Conservation (phyloP, 2,329 filamentous ascomycete genomes). For the Leptodontidium sp. region DNA sequence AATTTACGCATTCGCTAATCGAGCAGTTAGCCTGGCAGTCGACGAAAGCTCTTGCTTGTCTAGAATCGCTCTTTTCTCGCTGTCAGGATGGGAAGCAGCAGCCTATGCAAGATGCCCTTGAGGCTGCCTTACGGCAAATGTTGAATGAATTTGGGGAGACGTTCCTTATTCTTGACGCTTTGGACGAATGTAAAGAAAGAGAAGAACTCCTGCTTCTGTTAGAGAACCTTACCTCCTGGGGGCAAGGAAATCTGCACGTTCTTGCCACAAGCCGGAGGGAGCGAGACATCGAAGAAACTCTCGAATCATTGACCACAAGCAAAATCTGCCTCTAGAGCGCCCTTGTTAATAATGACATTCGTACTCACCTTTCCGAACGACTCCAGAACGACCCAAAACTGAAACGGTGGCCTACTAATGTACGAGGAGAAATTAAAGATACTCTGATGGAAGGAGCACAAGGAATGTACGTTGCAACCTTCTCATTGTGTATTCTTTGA, state of each 20-base stretch:
- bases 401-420: conserved; percentile 36
- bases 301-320: no score
- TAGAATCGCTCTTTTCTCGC: conserved; percentile 14
- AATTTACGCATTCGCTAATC: no score
- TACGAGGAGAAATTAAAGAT: conserved; percentile 39
- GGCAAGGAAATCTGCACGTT: no score
- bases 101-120: conserved; percentile 7
- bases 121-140: conserved; percentile 15
- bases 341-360: no score
- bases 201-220: conserved; percentile 1
- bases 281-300: no score
- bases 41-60: conserved; percentile 3
- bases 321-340: no score
- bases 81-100: conserved; percentile 3
- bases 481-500: conserved; percentile 10
- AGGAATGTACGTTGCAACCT: conserved; percentile 44
- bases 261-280: no score
- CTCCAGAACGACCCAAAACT: no score
- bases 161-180: no score
- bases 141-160: conserved; percentile 14
- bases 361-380: no score
- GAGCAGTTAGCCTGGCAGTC: no score
- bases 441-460: conserved; percentile 40
- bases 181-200: no score
- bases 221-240: conserved; percentile 35